phyloP scores from a whole-genome alignment of 2,329 filamentous ascomycete genomes.

The Claviceps pazoutovae region DNA sequence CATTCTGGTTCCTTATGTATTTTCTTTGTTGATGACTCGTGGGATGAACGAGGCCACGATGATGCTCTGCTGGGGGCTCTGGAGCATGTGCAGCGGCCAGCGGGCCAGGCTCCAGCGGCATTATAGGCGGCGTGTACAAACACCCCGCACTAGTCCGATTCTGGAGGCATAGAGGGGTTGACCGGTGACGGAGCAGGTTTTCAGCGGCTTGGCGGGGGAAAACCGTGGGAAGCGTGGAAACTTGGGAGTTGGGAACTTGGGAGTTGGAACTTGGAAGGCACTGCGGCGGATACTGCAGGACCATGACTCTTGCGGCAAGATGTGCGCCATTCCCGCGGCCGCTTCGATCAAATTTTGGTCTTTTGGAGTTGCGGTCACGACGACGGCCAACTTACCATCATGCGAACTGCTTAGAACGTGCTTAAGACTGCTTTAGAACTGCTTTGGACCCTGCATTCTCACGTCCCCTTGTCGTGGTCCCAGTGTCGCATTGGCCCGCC shows the following conservation, averaged over 20 bases:
- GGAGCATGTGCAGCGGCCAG: not conserved
- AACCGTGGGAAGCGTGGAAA: too few relatives aligned
- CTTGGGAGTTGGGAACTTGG: too few relatives aligned
- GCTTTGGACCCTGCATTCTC: not conserved
- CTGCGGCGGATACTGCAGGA: not conserved
- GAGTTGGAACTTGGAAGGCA: too few relatives aligned
- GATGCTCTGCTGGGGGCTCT: not conserved
- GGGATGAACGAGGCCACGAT: not conserved
- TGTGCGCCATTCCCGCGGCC: not conserved
- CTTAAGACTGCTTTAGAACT: not conserved
- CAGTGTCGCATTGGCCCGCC: not conserved
- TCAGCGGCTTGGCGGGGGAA: too few relatives aligned
- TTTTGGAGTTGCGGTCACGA: not conserved
- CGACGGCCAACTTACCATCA: not conserved
- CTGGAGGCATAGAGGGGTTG: constrained; percentile 5
- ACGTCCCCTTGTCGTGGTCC: not conserved
- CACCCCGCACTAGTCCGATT: constrained; percentile 18
- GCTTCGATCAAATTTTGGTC: not conserved
- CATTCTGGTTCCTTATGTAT: not conserved
- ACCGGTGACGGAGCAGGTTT: too few relatives aligned
- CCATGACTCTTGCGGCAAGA: not conserved
- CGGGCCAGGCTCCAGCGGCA: not conserved
- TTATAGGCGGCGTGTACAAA: not conserved
- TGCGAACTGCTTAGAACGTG: not conserved
- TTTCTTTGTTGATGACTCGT: not conserved